Evolutionary conservation across 495 filamentous ascomycete genomes (phyloP), one percentile per base, ranked within the genome.

Genomic region (Xylaria telfairii): DNA sequence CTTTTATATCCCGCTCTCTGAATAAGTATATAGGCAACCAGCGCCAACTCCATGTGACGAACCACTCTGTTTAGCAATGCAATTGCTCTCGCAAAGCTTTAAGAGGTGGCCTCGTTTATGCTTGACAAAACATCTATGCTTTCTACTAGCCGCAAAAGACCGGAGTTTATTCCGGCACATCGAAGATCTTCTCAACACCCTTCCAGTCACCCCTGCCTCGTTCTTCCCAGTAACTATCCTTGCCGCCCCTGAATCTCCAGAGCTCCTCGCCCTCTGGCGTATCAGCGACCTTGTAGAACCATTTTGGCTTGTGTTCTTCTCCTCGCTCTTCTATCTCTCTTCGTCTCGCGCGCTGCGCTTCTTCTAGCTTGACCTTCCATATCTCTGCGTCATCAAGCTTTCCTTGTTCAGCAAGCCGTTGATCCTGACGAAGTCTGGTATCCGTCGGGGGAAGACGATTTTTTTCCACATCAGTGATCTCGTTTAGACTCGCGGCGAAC

Each of bases 141-240:
- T 47, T 54, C 7, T 64, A 47, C 32, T 2, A 6, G 30, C 4
- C 8, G 19, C 4, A 12, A 30, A 41, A 7, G 9, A 28, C 12
- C 9, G 59, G 19, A 32, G 13, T 19, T 54, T 67, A 73, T 32
- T 72, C 21, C 34, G 67, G 53, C 1, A 65, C 74, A 0, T 78
- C 77, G 47, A 97, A 96, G 57, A 98, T 87, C 74, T 90, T 86
- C 69, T 88, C 83, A 56, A 95, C 87, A 21, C 89, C 90, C 12
- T 81, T 81, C 93, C 93, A 98, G 28, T 81, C 83, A 2, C 91
- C 90, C 73, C 80, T 87, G 0, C 77, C 84, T 71, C 96, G 86
- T 81, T 93, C 91, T 74, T 97, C 96, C 96, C 95, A 98, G 81
- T 98, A 98, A 34, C 91, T 90, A 19, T 94, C 93, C 79, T 90